Base-by-base conservation (phyloP, 2,329 filamentous ascomycete species). In the Colletotrichum sp. region DNA sequence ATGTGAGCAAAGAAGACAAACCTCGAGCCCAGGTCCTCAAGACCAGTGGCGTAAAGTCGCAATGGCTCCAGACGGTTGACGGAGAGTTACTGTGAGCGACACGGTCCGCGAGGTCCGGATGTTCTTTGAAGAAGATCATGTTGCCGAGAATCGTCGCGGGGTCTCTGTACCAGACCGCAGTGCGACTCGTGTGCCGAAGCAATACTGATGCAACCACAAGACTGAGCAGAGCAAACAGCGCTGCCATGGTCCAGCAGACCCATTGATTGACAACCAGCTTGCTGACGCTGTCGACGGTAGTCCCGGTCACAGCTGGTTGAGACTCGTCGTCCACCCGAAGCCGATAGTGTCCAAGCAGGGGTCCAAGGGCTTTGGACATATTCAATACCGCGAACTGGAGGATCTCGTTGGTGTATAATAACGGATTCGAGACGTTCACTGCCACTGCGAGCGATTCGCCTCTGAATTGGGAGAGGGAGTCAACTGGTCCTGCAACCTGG, bases 111-210 rank as follows among this genome's bases (percentile, higher is more conserved):
- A 55, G n/a, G 4, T 13, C 27, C 5, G 44, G 19, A 8, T 57
- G 27, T 11, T 69, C 30, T n/a, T 55, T 30, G 8, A 69, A 55
- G 22, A 59, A 59, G 2, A 69, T 55, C 30, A 69, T 57, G 22
- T 22, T 39, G n/a, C 66, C 66, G 4, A 69, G 66, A 13, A 69
- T 34, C 11, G 66, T 69, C 5, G 66, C 66, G 8, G 66, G 66
- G 15, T 69, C 66, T 30, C 66, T 39, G 22, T 61, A 59, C 66
- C 66, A 69, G 8, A 69, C 15, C 0, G 44, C 16, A 6, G 66
- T 59, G 6, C 11, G 16, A 6, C 9, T 69, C 4, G 15, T 32
- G 16, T 55, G 19, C 7, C 36, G 36, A 30, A 27, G 0, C 32
- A 39, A 12, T 2, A 69, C 16, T 7, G 29, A 7, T 27, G 44